Evolutionary conservation across 202 grass and related monocot species (phyloP).

Genomic region (Hordeum pubiflorum): DNA sequence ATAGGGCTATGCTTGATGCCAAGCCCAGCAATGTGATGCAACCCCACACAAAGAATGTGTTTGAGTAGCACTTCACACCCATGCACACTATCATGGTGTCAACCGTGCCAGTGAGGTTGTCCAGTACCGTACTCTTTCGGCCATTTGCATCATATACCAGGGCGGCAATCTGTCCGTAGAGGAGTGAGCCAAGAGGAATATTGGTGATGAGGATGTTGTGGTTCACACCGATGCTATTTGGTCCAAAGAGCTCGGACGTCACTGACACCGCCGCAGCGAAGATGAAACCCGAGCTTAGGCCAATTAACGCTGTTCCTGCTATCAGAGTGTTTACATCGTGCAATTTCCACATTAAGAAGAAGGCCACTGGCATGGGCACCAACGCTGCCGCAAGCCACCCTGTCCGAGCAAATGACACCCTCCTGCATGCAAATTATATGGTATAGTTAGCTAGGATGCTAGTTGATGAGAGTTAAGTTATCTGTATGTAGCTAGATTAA

Average conservation of each 20-base stretch:
- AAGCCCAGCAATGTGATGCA: conserved; percentile 58
- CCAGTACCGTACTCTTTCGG: background rate
- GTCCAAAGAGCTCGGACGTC: conserved; percentile 85
- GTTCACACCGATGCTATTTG: conserved; percentile 66
- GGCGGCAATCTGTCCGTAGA: conserved; percentile 75
- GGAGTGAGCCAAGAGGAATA: conserved; percentile 76
- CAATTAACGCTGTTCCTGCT: conserved; percentile 59
- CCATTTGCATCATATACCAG: conserved; percentile 61
- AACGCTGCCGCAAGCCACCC: conserved; percentile 66
- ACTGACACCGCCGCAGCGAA: conserved; percentile 72
- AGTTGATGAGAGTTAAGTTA: background rate
- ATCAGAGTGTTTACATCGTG: conserved; percentile 36
- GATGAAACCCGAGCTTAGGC: conserved; percentile 83
- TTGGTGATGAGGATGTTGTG: conserved; percentile 97
- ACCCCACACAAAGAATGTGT: conserved; percentile 69
- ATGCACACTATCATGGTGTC: conserved; percentile 73
- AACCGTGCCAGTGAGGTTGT: conserved; percentile 17
- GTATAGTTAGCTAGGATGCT: background rate
- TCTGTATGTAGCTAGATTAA: background rate
- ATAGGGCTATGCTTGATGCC: conserved; percentile 53
- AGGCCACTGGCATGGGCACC: conserved; percentile 63
- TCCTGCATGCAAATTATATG: conserved; percentile 38
- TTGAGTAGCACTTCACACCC: conserved; percentile 75
- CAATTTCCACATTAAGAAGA: conserved; percentile 52
- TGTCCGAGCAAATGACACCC: conserved; percentile 61